Conservation (phyloP, 371 early-diverging fungal genomes). For the Mucor racemosus region DNA sequence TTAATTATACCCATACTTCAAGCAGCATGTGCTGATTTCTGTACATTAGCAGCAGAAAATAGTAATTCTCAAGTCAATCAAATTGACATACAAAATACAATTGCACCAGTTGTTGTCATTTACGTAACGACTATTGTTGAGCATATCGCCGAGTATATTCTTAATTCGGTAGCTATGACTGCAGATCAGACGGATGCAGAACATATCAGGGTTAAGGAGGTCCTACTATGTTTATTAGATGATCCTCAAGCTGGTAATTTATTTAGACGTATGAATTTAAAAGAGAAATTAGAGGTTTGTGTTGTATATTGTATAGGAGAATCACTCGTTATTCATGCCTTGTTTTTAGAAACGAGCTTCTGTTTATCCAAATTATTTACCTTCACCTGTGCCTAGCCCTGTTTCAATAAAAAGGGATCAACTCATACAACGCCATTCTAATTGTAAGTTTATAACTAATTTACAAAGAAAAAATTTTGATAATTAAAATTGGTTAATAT, state of each 20-base stretch:
- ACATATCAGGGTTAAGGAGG: conserved; percentile 60
- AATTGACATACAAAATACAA: conserved; percentile 8
- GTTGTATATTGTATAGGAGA: not conserved
- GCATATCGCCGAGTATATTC: conserved; percentile 64
- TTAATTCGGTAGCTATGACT: conserved; percentile 52
- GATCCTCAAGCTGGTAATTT: conserved; percentile 56
- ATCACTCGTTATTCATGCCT: not conserved
- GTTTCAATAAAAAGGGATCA: conserved; percentile 16
- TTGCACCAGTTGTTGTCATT: conserved; percentile 63
- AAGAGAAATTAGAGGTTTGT: conserved; percentile 42
- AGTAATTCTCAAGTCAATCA: not conserved
- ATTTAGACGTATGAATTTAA: conserved; percentile 52
- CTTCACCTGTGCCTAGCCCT: conserved; percentile 23
- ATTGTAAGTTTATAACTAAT: conserved; percentile 19
- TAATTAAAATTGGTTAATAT: conserved; percentile 18
- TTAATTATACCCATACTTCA: conserved; percentile 47
- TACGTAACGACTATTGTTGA: conserved; percentile 65
- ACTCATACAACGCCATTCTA: conserved; percentile 16
- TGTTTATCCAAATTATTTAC: conserved; percentile 7
- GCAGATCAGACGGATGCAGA: conserved; percentile 59
- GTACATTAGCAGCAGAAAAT: conserved; percentile 49
- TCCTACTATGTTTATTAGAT: conserved; percentile 51
- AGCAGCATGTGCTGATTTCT: conserved; percentile 55
- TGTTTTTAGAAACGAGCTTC: conserved; percentile 22
- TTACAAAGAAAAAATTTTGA: not conserved